These are phyloP conservation scores for Kwoniella bestiolae DNA, from an alignment of 768 basidiomycete genomes.

Conservation along the genomic window DNA sequence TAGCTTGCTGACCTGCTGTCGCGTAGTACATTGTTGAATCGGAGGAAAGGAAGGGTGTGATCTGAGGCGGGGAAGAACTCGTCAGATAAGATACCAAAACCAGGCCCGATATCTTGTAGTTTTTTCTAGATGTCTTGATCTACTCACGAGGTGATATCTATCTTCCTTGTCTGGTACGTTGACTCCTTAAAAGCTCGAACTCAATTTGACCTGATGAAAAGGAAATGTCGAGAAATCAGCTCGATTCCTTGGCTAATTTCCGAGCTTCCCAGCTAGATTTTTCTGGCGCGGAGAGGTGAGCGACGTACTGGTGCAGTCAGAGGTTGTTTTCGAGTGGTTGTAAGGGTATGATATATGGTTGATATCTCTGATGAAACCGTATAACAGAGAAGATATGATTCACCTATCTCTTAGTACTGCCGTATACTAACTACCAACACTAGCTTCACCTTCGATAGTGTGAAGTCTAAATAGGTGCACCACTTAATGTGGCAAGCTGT, in stretches of 20 bases:
- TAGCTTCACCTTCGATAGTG: conserved; percentile 3
- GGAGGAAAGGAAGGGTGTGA: not conserved
- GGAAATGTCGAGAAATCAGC: conserved; percentile 1
- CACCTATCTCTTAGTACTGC: not conserved
- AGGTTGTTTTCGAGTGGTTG: conserved; percentile 3
- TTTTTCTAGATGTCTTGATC: not conserved
- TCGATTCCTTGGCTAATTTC: not conserved
- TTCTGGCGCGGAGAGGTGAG: not conserved
- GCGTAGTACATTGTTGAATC: conserved; percentile 46
- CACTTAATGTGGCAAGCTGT: not conserved
- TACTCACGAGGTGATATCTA: not conserved
- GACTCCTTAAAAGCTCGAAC: not conserved
- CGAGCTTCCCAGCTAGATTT: not conserved
- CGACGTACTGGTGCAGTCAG: not conserved
- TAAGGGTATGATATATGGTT: conserved; percentile 1
- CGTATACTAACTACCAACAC: not conserved
- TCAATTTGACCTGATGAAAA: not conserved
- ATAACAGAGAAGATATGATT: not conserved
- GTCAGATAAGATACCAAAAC: too few species aligned
- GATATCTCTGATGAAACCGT: not conserved
- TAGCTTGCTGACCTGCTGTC: conserved; percentile 48
- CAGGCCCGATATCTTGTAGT: too few species aligned
- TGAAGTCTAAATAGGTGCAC: not conserved
- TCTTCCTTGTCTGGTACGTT: too few species aligned
- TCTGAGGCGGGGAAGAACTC: too few species aligned